phyloP scores from a whole-genome alignment of 768 basidiomycete genomes.

The Pilatotrama ljubarskyi region DNA sequence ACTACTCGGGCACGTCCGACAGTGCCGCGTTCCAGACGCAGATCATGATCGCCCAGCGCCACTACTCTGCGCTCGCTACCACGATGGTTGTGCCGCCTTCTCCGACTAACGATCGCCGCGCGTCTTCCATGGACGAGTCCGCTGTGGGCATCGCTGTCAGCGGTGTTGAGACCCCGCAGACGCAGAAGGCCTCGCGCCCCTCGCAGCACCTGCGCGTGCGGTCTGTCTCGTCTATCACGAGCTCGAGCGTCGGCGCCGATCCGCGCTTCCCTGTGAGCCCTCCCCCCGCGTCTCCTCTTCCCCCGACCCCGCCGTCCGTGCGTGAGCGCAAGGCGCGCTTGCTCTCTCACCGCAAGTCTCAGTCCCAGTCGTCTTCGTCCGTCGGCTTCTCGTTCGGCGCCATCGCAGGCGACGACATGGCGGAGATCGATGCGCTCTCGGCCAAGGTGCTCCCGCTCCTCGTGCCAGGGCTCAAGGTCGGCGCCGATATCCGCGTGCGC shows the following conservation, averaged over 20 bases:
- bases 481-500: slow-evolving; percentile 55
- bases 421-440: slow-evolving; percentile 71
- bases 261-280: slow-evolving; percentile 40
- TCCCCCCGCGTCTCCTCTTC: slow-evolving; percentile 68
- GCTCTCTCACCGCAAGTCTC: slow-evolving; percentile 57
- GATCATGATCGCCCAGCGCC: slow-evolving; percentile 73
- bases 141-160: slow-evolving; percentile 33
- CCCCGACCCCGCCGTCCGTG: slow-evolving; percentile 73
- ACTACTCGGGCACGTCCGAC: slow-evolving; percentile 52
- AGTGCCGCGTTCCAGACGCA: slow-evolving; percentile 49
- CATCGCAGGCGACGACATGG: slow-evolving; percentile 49
- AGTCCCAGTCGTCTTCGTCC: slow-evolving; percentile 51
- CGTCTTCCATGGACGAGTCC: slow-evolving; percentile 33
- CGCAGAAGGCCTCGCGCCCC: slow-evolving; percentile 13
- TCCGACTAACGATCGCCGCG: slow-evolving; percentile 35
- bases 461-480: slow-evolving; percentile 63
- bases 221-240: slow-evolving; percentile 53
- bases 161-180: slow-evolving; percentile 19
- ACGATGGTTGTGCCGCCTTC: slow-evolving; percentile 58
- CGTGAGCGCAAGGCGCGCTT: slow-evolving; percentile 53
- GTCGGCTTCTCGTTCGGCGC: slow-evolving; percentile 64
- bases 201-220: slow-evolving; percentile 58
- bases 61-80: slow-evolving; percentile 70
- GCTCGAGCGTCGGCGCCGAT: slow-evolving; percentile 34
- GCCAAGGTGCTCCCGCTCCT: slow-evolving; percentile 68